These are phyloP conservation scores for Aspergillus sclerotioniger DNA, from an alignment of 495 filamentous ascomycete genomes.

Conservation along the genomic window DNA sequence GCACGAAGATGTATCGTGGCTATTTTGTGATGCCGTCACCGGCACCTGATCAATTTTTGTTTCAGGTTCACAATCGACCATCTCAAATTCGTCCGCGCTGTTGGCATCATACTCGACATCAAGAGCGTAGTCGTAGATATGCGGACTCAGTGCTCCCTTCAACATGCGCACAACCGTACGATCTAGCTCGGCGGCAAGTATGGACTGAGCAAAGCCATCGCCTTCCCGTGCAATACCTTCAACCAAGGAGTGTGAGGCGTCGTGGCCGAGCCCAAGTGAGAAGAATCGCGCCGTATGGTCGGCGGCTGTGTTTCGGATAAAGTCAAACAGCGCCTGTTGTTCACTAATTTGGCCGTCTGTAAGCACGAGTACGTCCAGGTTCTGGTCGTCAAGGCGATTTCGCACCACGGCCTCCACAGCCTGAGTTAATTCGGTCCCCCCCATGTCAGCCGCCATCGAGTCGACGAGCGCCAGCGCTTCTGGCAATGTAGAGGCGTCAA, in stretches of 20 bases:
- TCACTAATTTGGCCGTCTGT: constrained; percentile 72
- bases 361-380: constrained; percentile 63
- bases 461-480: constrained; percentile 51
- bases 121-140: constrained; percentile 57
- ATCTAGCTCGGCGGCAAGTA: constrained; percentile 58
- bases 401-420: constrained; percentile 54
- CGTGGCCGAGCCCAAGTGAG: constrained; percentile 61
- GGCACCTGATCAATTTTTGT: neutral
- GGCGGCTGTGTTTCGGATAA: constrained; percentile 37
- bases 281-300: constrained; percentile 61
- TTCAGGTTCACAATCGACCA: constrained; percentile 41
- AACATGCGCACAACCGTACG: constrained; percentile 68
- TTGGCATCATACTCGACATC: constrained; percentile 46
- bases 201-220: constrained; percentile 64
- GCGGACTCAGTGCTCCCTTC: constrained; percentile 62
- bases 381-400: constrained; percentile 47
- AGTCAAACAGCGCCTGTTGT: constrained; percentile 52
- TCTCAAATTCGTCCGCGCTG: constrained; percentile 55
- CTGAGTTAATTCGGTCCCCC: constrained; percentile 65
- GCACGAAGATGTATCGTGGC: neutral
- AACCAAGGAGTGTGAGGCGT: constrained; percentile 61
- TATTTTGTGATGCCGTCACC: neutral
- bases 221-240: constrained; percentile 66
- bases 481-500: constrained; percentile 49
- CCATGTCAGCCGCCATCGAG: constrained; percentile 50